Evolutionary conservation across 768 basidiomycete species (phyloP).

Genomic region (Coprinellus aureogranulatus): DNA sequence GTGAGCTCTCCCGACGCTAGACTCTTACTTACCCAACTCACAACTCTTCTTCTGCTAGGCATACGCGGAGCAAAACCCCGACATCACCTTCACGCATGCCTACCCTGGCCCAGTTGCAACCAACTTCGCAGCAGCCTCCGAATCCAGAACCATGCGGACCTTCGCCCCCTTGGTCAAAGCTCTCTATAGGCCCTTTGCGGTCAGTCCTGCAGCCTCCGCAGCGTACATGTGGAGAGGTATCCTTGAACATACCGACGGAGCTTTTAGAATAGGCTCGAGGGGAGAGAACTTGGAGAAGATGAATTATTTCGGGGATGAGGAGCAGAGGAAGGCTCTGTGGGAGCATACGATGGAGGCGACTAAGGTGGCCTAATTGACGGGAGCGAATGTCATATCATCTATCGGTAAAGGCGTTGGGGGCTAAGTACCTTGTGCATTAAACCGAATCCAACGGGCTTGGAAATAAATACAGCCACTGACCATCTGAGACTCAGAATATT

Average conservation of each 20-base stretch:
- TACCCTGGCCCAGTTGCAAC: slow-evolving; percentile 42
- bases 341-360: slow-evolving; percentile 20
- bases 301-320: slow-evolving; percentile 34
- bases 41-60: slow-evolving; percentile 18
- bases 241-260: slow-evolving; percentile 25
- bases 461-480: too few relatives aligned
- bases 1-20: slow-evolving; percentile 23
- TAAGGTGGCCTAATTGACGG: too few relatives aligned
- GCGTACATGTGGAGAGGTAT: slow-evolving; percentile 41
- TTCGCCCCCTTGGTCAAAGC: slow-evolving; percentile 17
- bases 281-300: slow-evolving; percentile 37
- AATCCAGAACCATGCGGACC: slow-evolving; percentile 22
- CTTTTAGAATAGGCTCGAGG: slow-evolving; percentile 28
- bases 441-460: too few relatives aligned
- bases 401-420: too few relatives aligned
- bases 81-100: slow-evolving; percentile 36
- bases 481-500: too few relatives aligned
- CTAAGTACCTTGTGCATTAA: too few relatives aligned
- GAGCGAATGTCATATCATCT: too few relatives aligned
- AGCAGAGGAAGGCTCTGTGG: slow-evolving; percentile 36
- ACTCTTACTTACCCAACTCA: background rate
- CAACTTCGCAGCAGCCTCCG: slow-evolving; percentile 23
- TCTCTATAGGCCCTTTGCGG: slow-evolving; percentile 26
- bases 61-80: slow-evolving; percentile 29
- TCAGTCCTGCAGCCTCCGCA: slow-evolving; percentile 26